These are phyloP conservation scores for Suillus ampliporus DNA, from an alignment of 768 basidiomycete species.

Conservation along the genomic window DNA sequence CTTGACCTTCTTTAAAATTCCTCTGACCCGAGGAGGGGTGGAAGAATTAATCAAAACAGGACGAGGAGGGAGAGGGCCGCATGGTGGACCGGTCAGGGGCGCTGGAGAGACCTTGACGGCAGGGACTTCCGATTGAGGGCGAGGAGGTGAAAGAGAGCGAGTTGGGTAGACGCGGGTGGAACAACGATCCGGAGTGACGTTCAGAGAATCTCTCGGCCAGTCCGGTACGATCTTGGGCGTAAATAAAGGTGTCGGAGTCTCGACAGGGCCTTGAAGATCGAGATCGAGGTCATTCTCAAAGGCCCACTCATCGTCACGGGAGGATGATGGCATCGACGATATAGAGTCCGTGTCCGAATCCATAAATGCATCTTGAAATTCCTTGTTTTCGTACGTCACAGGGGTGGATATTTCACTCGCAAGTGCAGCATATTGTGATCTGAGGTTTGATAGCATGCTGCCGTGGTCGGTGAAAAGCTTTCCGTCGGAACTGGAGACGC, in stretches of 20 bases:
- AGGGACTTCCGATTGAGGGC: constrained; percentile 15
- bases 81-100: constrained; percentile 22
- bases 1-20: constrained; percentile 48
- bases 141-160: constrained; percentile 18
- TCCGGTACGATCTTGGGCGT: not conserved
- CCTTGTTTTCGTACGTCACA: constrained; percentile 19
- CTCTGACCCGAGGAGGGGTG: constrained; percentile 36
- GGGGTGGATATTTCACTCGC: constrained; percentile 19
- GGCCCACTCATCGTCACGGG: constrained; percentile 42
- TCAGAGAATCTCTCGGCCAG: not conserved
- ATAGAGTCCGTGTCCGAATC: not conserved
- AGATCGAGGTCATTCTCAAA: constrained; percentile 37
- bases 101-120: not conserved
- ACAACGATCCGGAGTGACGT: constrained; percentile 20
- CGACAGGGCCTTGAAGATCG: constrained; percentile 17
- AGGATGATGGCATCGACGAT: constrained; percentile 10
- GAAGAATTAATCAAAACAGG: constrained; percentile 30
- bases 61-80: constrained; percentile 25
- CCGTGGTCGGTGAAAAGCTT: constrained; percentile 35
- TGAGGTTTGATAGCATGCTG: constrained; percentile 43
- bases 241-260: constrained; percentile 7
- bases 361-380: constrained; percentile 13
- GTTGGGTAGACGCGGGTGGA: constrained; percentile 18
- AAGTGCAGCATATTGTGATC: constrained; percentile 38
- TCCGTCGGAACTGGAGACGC: constrained; percentile 1